Base-by-base conservation (phyloP, 2,329 filamentous ascomycete species). In the Aspergillus latus region DNA sequence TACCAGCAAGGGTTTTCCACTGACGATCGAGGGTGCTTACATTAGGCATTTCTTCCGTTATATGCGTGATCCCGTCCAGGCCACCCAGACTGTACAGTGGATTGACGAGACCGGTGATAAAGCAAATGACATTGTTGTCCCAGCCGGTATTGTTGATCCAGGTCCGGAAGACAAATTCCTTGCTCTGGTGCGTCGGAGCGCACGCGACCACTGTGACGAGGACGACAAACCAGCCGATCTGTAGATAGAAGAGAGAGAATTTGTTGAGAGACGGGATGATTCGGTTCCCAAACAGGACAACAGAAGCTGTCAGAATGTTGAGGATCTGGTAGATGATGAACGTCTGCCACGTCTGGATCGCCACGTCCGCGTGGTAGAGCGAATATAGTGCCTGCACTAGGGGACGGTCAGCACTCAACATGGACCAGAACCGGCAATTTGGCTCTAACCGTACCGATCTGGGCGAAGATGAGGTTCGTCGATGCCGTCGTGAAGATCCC, bases 71-170 rank as follows among this genome's bases (percentile, higher is more conserved):
- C 3, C 50, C 50, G 16, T 57, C 55, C 7, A 57, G 29, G 0
- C 55, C 55, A 8, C 50, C 55, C 7, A 54, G 26, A 15, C 39
- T 50, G n/a, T 57, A 54, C 4, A 54, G 39, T 1, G 55, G 55
- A 32, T 53, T 54, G 42, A 57, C 55, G 1, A 57, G 55, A 1
- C 55, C 55, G 4, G 55, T 57, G 50, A 57, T 53, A 16, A 57
- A 57, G 28, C 39, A 49, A n/a, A 57, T 57, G 39, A 48, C 55
- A 39, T 54, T 57, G 42, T 34, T 54, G 26, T 36, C 42, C 55
- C 55, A 57, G 13, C 55, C 55, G 1, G 50, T 57, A 16, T 57
- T 57, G 46, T 57, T 57, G 55, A 57, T 40, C 28, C 45, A 57
- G 1, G 50, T 54, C 13, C 11, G 50, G 26, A 53, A 54, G 9